A percentile compares a stretch with the other conserved stretches of the same genome.
Conservation (phyloP, 2,329 filamentous ascomycete genomes). For the Ceratocystis smalleyi region DNA sequence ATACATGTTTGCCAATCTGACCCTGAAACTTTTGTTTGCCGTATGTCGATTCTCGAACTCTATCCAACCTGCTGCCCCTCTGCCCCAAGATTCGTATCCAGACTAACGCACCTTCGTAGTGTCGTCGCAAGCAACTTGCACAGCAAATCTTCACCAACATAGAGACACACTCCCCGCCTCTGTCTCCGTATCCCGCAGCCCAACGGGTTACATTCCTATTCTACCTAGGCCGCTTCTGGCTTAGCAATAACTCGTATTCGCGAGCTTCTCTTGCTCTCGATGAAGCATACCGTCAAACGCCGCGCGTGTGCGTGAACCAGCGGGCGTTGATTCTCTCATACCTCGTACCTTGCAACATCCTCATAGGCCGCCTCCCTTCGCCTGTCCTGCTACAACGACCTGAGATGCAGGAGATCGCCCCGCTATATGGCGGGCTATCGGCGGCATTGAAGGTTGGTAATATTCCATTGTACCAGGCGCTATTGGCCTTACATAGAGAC, state of each 20-base stretch:
- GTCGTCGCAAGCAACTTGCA: constrained; percentile 65
- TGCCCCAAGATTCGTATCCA: constrained; percentile 5
- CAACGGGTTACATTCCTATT: constrained; percentile 89
- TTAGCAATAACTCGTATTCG: constrained; percentile 69
- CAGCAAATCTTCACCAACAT: constrained; percentile 85
- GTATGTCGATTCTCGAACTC: constrained; percentile 28
- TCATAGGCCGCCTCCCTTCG: constrained; percentile 71
- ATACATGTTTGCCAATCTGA: constrained; percentile 83
- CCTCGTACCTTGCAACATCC: constrained; percentile 66
- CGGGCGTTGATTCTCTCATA: constrained; percentile 68
- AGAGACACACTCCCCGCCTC: constrained; percentile 62
- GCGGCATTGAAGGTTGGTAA: constrained; percentile 58
- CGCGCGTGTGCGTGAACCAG: constrained; percentile 49
- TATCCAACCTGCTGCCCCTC: background rate
- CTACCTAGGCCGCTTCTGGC: constrained; percentile 81
- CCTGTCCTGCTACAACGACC: constrained; percentile 48
- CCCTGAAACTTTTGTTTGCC: constrained; percentile 73
- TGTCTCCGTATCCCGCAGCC: constrained; percentile 66
- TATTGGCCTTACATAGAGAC: constrained; percentile 46
- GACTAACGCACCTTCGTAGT: constrained; percentile 31
- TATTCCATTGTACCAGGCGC: constrained; percentile 54
- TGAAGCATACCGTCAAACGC: constrained; percentile 60
- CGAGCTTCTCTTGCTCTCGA: constrained; percentile 62
- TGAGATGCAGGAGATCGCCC: constrained; percentile 48
- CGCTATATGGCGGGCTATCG: constrained; percentile 59